Evolutionary conservation across 441 rosid species (phyloP).

Genomic region (Sinapis alba): DNA sequence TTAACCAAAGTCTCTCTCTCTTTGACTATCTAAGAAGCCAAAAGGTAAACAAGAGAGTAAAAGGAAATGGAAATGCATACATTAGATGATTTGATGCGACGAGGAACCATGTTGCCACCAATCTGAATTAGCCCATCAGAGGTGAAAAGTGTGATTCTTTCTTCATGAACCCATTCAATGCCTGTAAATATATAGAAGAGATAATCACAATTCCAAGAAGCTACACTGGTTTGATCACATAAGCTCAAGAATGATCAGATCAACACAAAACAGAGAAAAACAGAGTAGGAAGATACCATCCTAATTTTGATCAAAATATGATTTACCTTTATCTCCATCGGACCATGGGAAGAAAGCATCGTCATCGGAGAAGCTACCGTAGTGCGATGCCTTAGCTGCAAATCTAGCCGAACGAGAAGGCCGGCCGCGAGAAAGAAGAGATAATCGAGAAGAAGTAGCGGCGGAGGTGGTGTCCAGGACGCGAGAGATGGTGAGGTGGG

Average conservation of each 20-base stretch:
- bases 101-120: conserved; percentile 87
- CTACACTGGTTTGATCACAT: background rate
- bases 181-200: conserved; percentile 45
- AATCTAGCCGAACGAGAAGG: conserved; percentile 50
- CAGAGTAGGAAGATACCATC: no score
- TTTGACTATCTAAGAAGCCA: background rate
- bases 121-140: conserved; percentile 91
- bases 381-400: conserved; percentile 59
- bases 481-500: conserved; percentile 44
- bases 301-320: background rate
- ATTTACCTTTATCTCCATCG: conserved; percentile 56
- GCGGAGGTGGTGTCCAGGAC: conserved; percentile 20
- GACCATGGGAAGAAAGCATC: conserved; percentile 84
- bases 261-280: background rate
- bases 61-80: conserved; percentile 39
- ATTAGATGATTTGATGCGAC: conserved; percentile 56
- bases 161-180: conserved; percentile 87
- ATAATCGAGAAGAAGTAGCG: conserved; percentile 31
- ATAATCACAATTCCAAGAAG: conserved; percentile 3
- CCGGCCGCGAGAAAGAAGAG: conserved; percentile 36
- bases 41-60: background rate
- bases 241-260: background rate
- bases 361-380: conserved; percentile 52
- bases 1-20: background rate
- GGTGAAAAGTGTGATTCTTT: conserved; percentile 80